Percentiles rank a stretch among this genome's conserved stretches.
phyloP scores from a whole-genome alignment of 164 flowering plant genomes.

The Kalanchoe fedtschenkoi region DNA sequence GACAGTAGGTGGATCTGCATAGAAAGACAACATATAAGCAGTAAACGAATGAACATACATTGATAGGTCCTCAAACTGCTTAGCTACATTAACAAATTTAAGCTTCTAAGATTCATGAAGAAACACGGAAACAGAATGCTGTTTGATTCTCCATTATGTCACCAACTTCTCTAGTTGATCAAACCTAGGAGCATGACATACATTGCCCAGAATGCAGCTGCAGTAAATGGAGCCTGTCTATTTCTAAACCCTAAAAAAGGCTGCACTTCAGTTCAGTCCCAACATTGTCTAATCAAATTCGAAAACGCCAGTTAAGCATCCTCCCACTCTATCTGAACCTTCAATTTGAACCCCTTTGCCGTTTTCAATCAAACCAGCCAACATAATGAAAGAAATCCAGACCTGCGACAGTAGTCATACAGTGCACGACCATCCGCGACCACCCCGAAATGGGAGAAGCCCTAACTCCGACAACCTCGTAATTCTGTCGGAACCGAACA shows the following conservation, averaged over 20 bases:
- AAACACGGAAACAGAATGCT: neutral
- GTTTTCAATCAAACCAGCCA: neutral
- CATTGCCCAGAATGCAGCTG: neutral
- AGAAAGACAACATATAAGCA: neutral
- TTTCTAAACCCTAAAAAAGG: neutral
- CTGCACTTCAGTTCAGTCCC: neutral
- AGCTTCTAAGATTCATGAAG: neutral
- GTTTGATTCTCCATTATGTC: neutral
- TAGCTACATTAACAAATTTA: neutral
- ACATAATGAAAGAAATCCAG: conserved; percentile 5
- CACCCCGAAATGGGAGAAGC: conserved; percentile 14
- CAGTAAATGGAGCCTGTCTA: too few species aligned
- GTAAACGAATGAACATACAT: neutral
- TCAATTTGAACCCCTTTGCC: neutral
- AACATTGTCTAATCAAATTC: neutral
- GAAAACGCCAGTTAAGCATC: too few species aligned
- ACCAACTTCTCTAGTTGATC: neutral
- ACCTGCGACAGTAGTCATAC: conserved; percentile 17
- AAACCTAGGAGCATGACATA: neutral
- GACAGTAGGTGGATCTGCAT: conserved; percentile 74
- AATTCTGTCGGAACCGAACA: conserved; percentile 16
- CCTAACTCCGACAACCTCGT: conserved; percentile 9
- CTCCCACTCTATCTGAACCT: neutral
- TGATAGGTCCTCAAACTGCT: neutral
- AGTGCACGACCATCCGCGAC: conserved; percentile 20